Base-by-base conservation (phyloP, 306 rosid species). In the Gillenia trifoliata region DNA sequence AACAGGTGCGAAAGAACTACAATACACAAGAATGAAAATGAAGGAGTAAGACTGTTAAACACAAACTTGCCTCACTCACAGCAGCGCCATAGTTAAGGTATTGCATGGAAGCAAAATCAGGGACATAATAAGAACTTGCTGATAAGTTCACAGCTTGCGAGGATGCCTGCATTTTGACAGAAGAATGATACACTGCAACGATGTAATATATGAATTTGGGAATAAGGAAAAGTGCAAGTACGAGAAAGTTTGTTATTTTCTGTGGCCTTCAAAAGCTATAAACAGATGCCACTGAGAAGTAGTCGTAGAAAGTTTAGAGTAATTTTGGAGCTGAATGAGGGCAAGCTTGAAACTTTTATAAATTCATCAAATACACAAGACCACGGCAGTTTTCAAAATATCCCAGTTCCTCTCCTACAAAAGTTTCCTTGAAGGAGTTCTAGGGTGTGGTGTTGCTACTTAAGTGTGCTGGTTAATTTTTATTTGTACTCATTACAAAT, bases 71-170 rank as follows among this genome's bases (percentile, higher is more conserved):
- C 97, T 94, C 97, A 47, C 97, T 91, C 75, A 88, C 87, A 66
- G 98, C 98, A 22, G 89, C 96, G 49, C 97, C 98, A 73, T 91
- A 91, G 78, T 85, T 94, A 43, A 88, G 80, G 87, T 94, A 94
- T 22, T 7, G 49, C 74, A 4, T 40, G 57, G 93, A 82, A 73
- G 71, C 13, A 71, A 54, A 55, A 54, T 76, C 78, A 25, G 97
- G 93, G 25, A 73, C 85, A 52, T 47, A 94, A 28, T 72, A 61
- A 64, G 94, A 86, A 81, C 90, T 86, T 61, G 89, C 88, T 71
- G 98, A 88, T 77, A 94, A 85, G 79, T 89, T 87, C 78, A 94
- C 87, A 64, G 89, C 69, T 76, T 86, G 78, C 81, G 71, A 28
- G 86, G 83, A 47, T 54, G 96, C 97, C 98, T 93, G 92, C 80